Conservation (phyloP, 306 rosid genomes). For the Cajanus cajan region DNA sequence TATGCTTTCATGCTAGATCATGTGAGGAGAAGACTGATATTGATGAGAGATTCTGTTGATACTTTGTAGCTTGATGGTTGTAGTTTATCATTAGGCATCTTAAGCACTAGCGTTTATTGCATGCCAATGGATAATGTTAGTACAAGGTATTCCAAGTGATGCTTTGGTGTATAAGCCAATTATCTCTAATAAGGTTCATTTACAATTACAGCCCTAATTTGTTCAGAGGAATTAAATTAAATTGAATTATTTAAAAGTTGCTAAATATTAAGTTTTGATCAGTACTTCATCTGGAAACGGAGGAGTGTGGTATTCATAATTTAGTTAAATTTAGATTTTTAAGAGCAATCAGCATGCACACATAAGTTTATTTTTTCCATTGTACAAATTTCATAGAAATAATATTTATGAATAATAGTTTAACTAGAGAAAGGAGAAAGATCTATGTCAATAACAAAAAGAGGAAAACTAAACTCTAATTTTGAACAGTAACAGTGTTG, state of each 20-base stretch:
- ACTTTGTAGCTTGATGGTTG: not conserved
- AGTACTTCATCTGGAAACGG: not conserved
- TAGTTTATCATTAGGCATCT: not conserved
- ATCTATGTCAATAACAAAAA: not conserved
- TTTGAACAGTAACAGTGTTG: not conserved
- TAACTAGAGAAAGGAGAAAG: not conserved
- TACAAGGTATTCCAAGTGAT: not conserved
- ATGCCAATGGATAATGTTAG: not conserved
- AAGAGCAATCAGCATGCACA: not conserved
- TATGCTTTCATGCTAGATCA: conserved; percentile 15
- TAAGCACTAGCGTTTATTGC: not conserved
- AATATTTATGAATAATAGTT: not conserved
- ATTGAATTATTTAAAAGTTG: not conserved
- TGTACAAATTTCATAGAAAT: not conserved
- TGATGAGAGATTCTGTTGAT: not conserved
- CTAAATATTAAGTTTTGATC: not conserved
- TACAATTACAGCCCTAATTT: not conserved
- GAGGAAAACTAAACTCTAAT: not conserved
- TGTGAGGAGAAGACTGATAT: not conserved
- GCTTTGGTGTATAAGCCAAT: not conserved
- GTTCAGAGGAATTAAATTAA: not conserved
- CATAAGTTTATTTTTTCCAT: not conserved
- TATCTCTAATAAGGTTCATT: not conserved
- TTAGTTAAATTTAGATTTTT: not conserved
- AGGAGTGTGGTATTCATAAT: not conserved